Base-by-base conservation (phyloP, 2,329 filamentous ascomycete species). In the Stagonosporopsis tanaceti region DNA sequence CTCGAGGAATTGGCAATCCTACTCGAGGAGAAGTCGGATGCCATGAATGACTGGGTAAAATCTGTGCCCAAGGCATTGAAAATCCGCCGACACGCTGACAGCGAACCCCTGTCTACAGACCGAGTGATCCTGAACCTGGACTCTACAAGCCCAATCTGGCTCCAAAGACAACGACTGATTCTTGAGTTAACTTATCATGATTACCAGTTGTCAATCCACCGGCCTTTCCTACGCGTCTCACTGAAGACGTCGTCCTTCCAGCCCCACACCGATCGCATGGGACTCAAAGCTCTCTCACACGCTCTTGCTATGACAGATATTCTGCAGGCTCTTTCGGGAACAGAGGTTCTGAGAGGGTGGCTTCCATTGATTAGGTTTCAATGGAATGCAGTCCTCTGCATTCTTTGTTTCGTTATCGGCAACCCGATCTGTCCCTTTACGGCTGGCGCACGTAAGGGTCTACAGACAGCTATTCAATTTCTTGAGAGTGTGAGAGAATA, bases 161-260 rank as follows among this genome's bases (percentile, higher is more conserved):
- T 52, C 38, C 48, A 52, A 38, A 42, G 48, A 24, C 48, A 52
- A 44, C 48, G 38, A 25, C 15, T 45, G 22, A 42, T 52, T 37
- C 48, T 52, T 14, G 48, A 52, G 28, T 44, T 52, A 30, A 52
- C 38, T 12, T 52, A 52, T 52, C 48, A 52, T 28, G 48, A 52
- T 30, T 27, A 34, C 28, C 39, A 45, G 20, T 9, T 52, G 9
- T 52, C 48, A 7, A 52, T 52, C 3, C 25, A 52, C 48, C 48
- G 39, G 14, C 48, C 48, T 15, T 52, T 52, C 11, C n/a, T 52
- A 30, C 48, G 48, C 39, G 28, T 52, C 20, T 37, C 48, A 20
- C 22, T 52, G 39, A 52, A 38, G 40, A 52, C 39, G 24, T 52
- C 48, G n/a, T 52, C 48, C 9, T 52, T 42, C 12, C 39, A 52